These are phyloP conservation scores for Nemophila menziesii DNA, from an alignment of 257 asterid species.

Conservation along the genomic window DNA sequence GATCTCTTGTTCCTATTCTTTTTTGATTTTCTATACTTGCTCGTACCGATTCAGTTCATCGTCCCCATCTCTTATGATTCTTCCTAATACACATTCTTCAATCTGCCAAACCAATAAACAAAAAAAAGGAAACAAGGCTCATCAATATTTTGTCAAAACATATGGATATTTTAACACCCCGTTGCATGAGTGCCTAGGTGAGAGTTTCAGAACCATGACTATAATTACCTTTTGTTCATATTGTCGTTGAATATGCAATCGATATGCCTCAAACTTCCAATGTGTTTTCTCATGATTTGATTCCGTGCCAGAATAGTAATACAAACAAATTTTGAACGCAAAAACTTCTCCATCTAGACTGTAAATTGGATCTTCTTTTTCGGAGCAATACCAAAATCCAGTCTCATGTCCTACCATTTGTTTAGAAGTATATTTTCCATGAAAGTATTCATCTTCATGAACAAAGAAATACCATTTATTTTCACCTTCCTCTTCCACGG, in stretches of 20 bases:
- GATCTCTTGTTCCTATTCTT: no score
- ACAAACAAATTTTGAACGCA: conserved; percentile 16
- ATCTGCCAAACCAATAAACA: background rate
- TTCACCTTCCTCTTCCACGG: background rate
- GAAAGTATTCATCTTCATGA: conserved; percentile 8
- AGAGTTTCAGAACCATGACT: no score
- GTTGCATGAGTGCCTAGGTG: no score
- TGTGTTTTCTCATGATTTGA: conserved; percentile 9
- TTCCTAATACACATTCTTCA: background rate
- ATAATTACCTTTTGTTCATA: conserved; percentile 7
- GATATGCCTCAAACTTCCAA: conserved; percentile 27
- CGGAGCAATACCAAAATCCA: conserved; percentile 21
- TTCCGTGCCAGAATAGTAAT: conserved; percentile 6
- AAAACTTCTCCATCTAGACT: conserved; percentile 10
- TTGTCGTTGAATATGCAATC: background rate
- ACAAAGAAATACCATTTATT: conserved; percentile 22
- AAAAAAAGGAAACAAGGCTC: background rate
- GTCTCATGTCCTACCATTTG: conserved; percentile 10
- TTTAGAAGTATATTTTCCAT: background rate
- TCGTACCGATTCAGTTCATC: no score
- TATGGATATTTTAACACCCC: no score
- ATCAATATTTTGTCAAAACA: no score
- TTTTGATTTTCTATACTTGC: no score
- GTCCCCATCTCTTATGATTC: no score
- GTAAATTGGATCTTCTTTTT: conserved; percentile 16